phyloP scores from a whole-genome alignment of 768 basidiomycete genomes.

The Suillus paluster region DNA sequence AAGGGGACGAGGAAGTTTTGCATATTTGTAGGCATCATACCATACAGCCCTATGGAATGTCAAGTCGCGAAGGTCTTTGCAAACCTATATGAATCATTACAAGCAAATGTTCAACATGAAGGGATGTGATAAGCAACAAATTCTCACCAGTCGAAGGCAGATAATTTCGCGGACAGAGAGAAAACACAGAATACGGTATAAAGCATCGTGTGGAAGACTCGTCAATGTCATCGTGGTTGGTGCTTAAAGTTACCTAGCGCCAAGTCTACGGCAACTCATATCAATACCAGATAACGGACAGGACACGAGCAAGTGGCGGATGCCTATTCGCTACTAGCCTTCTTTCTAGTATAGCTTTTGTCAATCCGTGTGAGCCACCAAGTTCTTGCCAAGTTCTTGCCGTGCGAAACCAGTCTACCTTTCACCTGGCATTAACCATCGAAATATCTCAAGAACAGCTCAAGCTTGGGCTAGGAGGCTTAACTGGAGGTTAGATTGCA shows the following conservation, averaged over 20 bases:
- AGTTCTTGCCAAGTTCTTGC: no score
- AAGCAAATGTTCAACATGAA: neutral
- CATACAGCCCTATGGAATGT: conserved; percentile 1
- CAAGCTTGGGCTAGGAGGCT: no score
- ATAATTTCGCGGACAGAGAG: conserved; percentile 6
- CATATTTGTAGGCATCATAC: neutral
- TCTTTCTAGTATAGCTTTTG: neutral
- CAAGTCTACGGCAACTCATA: neutral
- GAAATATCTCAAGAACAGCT: no score
- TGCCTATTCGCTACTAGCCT: conserved; percentile 5
- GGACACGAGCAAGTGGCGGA: neutral
- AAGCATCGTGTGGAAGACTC: conserved; percentile 3
- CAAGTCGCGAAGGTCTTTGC: conserved; percentile 4
- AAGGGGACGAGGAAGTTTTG: conserved; percentile 3
- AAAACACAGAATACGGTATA: neutral
- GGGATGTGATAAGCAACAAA: neutral
- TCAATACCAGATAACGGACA: neutral
- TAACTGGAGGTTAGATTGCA: no score
- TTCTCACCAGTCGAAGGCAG: conserved; percentile 6
- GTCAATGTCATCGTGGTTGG: neutral
- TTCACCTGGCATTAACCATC: no score
- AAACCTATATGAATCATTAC: neutral
- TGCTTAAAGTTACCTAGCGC: neutral
- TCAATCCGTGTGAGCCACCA: neutral
- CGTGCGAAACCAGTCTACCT: no score